Evolutionary conservation across 2,329 filamentous ascomycete genomes (phyloP).

Genomic region (Hymenotorrendiella dingleyae): DNA sequence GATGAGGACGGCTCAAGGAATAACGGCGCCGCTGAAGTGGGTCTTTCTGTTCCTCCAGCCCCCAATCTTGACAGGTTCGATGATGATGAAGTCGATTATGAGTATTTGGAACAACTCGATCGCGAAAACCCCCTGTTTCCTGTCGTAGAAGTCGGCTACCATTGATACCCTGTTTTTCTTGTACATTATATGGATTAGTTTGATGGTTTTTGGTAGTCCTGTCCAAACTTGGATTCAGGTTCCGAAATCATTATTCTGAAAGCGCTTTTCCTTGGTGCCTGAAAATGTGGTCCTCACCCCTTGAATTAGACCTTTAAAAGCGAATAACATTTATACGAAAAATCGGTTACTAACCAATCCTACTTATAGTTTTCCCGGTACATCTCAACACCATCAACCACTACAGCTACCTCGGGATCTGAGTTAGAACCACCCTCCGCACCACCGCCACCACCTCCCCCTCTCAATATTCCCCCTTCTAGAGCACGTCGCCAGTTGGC

Average conservation of each 20-base stretch:
- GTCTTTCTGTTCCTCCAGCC: slow-evolving; percentile 35
- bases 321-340: too few relatives aligned
- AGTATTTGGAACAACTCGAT: slow-evolving; percentile 33
- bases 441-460: slow-evolving; percentile 64
- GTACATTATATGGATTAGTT: slow-evolving; percentile 25
- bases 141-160: slow-evolving; percentile 56
- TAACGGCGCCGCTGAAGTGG: slow-evolving; percentile 50
- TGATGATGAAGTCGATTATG: slow-evolving; percentile 33
- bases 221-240: slow-evolving; percentile 19
- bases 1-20: slow-evolving; percentile 52
- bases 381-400: slow-evolving; percentile 30
- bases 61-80: slow-evolving; percentile 32
- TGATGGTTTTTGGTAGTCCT: slow-evolving; percentile 15
- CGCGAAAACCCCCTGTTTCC: slow-evolving; percentile 31
- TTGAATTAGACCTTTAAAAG: background rate
- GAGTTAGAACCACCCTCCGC: slow-evolving; percentile 51
- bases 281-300: too few relatives aligned
- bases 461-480: slow-evolving; percentile 79
- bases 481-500: slow-evolving; percentile 85
- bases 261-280: slow-evolving; percentile 16
- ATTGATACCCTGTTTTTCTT: slow-evolving; percentile 22
- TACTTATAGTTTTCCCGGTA: slow-evolving; percentile 30
- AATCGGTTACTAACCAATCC: slow-evolving; percentile 21
- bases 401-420: slow-evolving; percentile 24
- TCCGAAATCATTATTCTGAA: slow-evolving; percentile 19